Conservation (phyloP, 177 flowering plant species). For the Vitis hybrid region DNA sequence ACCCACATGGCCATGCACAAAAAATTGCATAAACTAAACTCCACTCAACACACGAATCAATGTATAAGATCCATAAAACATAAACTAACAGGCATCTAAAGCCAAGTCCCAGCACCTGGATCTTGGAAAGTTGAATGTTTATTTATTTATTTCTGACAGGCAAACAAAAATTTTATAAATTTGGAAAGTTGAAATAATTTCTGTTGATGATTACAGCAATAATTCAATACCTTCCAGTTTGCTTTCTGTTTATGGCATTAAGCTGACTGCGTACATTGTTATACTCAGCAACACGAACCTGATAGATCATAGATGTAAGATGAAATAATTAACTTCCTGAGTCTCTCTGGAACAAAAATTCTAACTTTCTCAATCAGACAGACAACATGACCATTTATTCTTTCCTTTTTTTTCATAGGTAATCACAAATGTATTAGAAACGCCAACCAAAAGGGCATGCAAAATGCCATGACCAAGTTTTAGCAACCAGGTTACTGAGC, state of each 20-base stretch:
- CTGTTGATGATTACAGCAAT: not conserved
- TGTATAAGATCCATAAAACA: not conserved
- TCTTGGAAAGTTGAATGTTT: not conserved
- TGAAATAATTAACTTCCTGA: no score
- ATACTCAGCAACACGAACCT: slow-evolving; percentile 97
- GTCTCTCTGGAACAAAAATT: no score
- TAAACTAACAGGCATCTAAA: not conserved
- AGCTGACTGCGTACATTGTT: slow-evolving; percentile 95
- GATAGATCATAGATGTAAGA: slow-evolving; percentile 8
- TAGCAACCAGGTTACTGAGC: no score
- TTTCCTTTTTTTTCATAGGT: no score
- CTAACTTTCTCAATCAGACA: no score
- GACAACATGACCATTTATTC: no score
- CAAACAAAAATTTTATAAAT: no score
- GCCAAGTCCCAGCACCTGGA: not conserved
- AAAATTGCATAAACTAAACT: not conserved
- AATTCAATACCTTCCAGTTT: slow-evolving; percentile 49
- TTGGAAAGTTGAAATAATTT: no score
- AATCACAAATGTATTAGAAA: no score
- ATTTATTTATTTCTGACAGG: no score
- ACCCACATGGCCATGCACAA: not conserved
- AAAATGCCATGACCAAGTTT: no score
- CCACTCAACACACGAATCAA: not conserved
- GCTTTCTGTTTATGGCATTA: slow-evolving; percentile 89
- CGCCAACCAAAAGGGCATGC: no score